Evolutionary conservation across 1,284 basidiomycete genomes (phyloP).

Genomic region (Lentinula novae-zelandiae): DNA sequence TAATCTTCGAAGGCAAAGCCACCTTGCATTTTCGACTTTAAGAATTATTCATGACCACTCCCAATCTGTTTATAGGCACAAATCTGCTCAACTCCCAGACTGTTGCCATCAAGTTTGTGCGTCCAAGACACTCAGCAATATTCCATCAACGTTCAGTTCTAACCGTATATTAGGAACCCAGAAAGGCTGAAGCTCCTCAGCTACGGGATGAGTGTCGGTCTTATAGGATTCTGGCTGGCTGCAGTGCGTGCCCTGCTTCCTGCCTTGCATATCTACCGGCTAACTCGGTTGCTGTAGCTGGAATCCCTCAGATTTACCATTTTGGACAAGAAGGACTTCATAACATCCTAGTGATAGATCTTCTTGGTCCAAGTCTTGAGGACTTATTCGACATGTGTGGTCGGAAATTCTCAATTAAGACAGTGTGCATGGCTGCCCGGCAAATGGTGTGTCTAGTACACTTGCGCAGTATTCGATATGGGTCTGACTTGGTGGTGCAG

Average conservation of each 20-base stretch:
- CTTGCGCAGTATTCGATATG: background rate
- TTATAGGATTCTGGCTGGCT: slow-evolving; percentile 92
- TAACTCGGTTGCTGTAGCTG: slow-evolving; percentile 45
- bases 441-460: slow-evolving; percentile 70
- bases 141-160: slow-evolving; percentile 13
- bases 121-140: slow-evolving; percentile 29
- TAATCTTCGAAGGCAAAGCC: slow-evolving; percentile 88
- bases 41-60: slow-evolving; percentile 5
- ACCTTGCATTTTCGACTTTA: slow-evolving; percentile 7
- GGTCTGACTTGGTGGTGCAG: slow-evolving; percentile 35
- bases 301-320: slow-evolving; percentile 95
- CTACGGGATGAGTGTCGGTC: slow-evolving; percentile 95
- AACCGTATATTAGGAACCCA: slow-evolving; percentile 68
- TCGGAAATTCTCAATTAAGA: slow-evolving; percentile 92
- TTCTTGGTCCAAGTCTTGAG: slow-evolving; percentile 90
- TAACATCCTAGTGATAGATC: slow-evolving; percentile 95
- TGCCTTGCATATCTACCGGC: slow-evolving; percentile 7
- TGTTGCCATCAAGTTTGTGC: slow-evolving; percentile 96
- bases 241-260: slow-evolving; percentile 57
- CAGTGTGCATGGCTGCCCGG: slow-evolving; percentile 94
- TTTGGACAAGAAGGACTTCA: slow-evolving; percentile 98
- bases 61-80: slow-evolving; percentile 54
- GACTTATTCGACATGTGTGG: slow-evolving; percentile 97
- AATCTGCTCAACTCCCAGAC: slow-evolving; percentile 95
- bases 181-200: slow-evolving; percentile 96